Percentiles rank a stretch among this genome's conserved stretches.
Evolutionary conservation across 2,329 filamentous ascomycete species (phyloP).

Genomic region (Arachnomyces sp.): DNA sequence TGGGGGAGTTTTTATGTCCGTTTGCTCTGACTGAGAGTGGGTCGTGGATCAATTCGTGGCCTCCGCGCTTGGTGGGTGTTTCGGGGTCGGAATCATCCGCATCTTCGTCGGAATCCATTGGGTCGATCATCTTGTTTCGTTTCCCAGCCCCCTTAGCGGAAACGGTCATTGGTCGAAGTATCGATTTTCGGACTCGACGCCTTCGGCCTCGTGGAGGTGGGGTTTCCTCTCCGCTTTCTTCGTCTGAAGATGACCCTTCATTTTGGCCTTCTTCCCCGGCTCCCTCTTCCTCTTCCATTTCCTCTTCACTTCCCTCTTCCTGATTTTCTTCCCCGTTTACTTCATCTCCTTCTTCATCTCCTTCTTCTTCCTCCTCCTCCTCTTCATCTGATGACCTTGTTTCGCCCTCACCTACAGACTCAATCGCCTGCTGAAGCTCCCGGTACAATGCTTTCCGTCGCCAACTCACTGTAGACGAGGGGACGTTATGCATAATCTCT

Average conservation of each 20-base stretch:
- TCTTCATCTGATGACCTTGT: constrained; percentile 19
- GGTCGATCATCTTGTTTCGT: constrained; percentile 24
- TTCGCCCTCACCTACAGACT: constrained; percentile 20
- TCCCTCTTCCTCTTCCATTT: constrained; percentile 20
- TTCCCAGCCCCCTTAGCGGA: constrained; percentile 36
- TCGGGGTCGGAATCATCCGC: constrained; percentile 24
- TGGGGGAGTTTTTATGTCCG: constrained; percentile 9
- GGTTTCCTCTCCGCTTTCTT: constrained; percentile 9
- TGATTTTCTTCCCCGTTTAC: constrained; percentile 26
- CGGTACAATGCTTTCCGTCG: constrained; percentile 34
- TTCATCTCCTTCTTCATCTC: constrained; percentile 15
- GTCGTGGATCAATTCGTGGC: constrained; percentile 26
- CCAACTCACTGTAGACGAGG: constrained; percentile 30
- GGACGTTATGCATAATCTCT: constrained; percentile 30
- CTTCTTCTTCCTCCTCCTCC: constrained; percentile 22
- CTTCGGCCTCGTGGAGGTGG: constrained; percentile 16
- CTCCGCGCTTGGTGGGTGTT: constrained; percentile 27
- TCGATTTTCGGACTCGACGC: constrained; percentile 33
- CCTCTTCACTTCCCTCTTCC: constrained; percentile 20
- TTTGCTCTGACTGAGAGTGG: constrained; percentile 24
- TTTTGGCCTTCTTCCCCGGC: constrained; percentile 17
- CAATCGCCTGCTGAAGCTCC: constrained; percentile 29
- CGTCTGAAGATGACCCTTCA: constrained; percentile 6
- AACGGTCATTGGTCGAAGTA: constrained; percentile 35
- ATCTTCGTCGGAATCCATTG: constrained; percentile 19